Evolutionary conservation across 2,329 filamentous ascomycete genomes (phyloP).

Genomic region (Simplicillium aogashimaense): DNA sequence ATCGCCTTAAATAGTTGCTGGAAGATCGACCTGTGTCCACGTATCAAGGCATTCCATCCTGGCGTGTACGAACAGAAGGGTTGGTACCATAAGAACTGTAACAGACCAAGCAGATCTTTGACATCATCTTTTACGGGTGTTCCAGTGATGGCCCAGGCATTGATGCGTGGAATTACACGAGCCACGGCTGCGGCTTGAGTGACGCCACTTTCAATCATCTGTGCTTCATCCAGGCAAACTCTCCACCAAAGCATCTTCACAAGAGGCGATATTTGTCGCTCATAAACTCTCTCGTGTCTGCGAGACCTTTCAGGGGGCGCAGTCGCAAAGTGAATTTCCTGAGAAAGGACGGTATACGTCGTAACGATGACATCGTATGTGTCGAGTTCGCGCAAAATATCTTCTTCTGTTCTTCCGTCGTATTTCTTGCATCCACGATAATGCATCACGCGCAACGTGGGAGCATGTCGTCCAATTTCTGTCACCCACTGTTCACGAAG

Average conservation of each 20-base stretch:
- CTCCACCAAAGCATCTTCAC: constrained; percentile 83
- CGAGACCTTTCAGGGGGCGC: constrained; percentile 59
- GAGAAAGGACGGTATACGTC: constrained; percentile 61
- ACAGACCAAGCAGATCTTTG: constrained; percentile 65
- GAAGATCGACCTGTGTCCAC: constrained; percentile 53
- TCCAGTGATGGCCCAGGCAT: constrained; percentile 83
- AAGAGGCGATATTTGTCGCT: constrained; percentile 62
- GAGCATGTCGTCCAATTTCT: constrained; percentile 50
- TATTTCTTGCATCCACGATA: constrained; percentile 41
- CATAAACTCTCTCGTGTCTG: constrained; percentile 56
- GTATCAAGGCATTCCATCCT: constrained; percentile 60
- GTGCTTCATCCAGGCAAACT: constrained; percentile 67
- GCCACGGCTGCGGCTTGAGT: constrained; percentile 76
- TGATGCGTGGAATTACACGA: constrained; percentile 67
- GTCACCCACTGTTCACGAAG: constrained; percentile 52
- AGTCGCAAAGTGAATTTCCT: constrained; percentile 69
- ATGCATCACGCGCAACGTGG: constrained; percentile 41
- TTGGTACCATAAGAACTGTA: constrained; percentile 71
- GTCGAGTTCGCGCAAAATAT: constrained; percentile 33
- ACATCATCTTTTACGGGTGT: constrained; percentile 79
- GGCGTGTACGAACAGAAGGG: constrained; percentile 58
- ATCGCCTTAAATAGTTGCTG: constrained; percentile 59
- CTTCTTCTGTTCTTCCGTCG: constrained; percentile 22
- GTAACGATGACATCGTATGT: constrained; percentile 51
- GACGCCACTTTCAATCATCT: constrained; percentile 88